Base-by-base conservation (phyloP, 768 basidiomycete species). In the Boletus rufocinnamomeus region DNA sequence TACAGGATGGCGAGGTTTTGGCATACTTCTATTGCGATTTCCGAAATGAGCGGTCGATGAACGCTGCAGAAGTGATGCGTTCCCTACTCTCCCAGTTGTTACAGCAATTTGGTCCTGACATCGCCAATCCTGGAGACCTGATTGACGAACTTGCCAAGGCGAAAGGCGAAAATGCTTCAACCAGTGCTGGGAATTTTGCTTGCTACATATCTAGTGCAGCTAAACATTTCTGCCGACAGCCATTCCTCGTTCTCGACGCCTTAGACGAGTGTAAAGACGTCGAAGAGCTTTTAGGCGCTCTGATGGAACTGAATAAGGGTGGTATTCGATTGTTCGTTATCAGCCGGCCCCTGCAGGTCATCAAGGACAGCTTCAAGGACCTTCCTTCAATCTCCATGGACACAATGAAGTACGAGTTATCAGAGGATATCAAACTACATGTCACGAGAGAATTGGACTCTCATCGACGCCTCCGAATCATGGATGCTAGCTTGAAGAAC, bases 1-100 rank as follows among this genome's bases (percentile, higher is more conserved):
- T 52, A 4, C 13, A 38, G 2, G 56, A 56, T 14, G 57, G 34
- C 11, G 54, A 63, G 9, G 6, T 50, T 1, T 23, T 68, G 13
- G 30, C 19, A 4, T 63, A 50, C n/a, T 65, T 68, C 17, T 68
- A 70, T 6, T 68, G 66, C 3, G 56, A 68, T 46, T 70, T 68
- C 11, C 63, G 59, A 23, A 52, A 30, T 1, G 58, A 61, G 23
- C 53, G 49, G 19, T 51, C 58, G 1, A 66, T 45, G 28, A 56
- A 21, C 23, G 43, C 55, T 2, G 17, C 43, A 9, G 58, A 64
- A 34, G 49, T 65, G 19, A 50, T 68, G 49, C 63, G 60, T 1
- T 64, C 68, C 8, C 11, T 69, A 0, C 50, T 64, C n/a, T 57
- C 49, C 6, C 68, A 68, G 34, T 19, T 64, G 1, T 23, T 70